These are phyloP conservation scores for Vaccinium myrtillus DNA, from an alignment of 148 eudicot species.

Conservation along the genomic window DNA sequence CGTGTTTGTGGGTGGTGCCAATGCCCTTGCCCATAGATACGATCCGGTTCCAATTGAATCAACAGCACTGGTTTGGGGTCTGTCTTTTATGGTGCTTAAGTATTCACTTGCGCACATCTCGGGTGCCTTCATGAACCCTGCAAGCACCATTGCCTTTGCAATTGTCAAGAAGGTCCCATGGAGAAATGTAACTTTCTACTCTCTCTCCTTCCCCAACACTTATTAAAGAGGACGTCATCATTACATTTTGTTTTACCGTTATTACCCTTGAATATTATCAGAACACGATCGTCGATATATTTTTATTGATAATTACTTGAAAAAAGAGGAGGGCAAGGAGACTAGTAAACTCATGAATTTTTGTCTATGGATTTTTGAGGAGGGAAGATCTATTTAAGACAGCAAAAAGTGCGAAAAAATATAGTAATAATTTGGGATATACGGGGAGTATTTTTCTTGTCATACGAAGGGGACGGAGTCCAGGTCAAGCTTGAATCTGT, in stretches of 20 bases:
- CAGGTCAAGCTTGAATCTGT: too few relatives aligned
- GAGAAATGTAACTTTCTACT: neutral
- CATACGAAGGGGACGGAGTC: too few relatives aligned
- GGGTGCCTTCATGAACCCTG: conserved; percentile 50
- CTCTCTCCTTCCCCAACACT: neutral
- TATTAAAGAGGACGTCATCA: neutral
- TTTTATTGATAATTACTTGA: neutral
- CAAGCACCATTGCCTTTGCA: conserved; percentile 44
- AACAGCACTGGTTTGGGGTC: conserved; percentile 37
- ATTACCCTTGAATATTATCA: neutral
- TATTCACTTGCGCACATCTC: conserved; percentile 47
- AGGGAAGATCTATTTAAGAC: too few relatives aligned
- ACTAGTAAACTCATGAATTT: too few relatives aligned
- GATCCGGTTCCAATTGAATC: neutral
- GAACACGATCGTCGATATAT: too few relatives aligned
- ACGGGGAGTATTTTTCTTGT: too few relatives aligned
- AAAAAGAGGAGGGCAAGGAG: neutral
- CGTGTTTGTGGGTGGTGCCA: neutral
- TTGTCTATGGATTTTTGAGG: too few relatives aligned
- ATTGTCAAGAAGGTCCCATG: conserved; percentile 7
- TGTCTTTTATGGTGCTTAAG: conserved; percentile 28
- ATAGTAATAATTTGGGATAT: too few relatives aligned
- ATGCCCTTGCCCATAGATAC: neutral
- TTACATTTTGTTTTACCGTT: neutral
- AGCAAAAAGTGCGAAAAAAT: too few relatives aligned